Conservation (phyloP, 148 eudicot species). For the Rhododendron ovatum region DNA sequence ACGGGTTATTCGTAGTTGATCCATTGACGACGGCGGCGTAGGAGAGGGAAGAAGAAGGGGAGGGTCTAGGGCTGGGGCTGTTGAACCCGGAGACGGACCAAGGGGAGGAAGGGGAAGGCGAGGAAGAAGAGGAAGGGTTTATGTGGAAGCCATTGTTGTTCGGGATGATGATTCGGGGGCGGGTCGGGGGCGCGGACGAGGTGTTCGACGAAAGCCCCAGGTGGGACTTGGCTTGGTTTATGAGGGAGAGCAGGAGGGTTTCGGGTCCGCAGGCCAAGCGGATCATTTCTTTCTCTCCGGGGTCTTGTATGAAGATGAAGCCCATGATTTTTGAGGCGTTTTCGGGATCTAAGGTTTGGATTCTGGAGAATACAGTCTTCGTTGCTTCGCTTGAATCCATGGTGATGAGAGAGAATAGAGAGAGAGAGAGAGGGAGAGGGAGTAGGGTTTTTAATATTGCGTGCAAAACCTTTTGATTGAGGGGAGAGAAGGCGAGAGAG, state of each 20-base stretch:
- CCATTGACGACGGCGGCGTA: conserved; percentile 62
- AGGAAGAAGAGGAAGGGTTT: conserved; percentile 26
- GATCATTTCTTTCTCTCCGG: conserved; percentile 68
- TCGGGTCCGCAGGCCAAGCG: conserved; percentile 67
- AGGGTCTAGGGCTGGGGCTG: conserved; percentile 42
- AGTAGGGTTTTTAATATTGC: conserved; percentile 15
- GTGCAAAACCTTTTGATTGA: background rate
- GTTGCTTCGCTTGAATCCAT: conserved; percentile 79
- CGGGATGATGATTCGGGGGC: conserved; percentile 35
- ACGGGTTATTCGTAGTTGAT: background rate
- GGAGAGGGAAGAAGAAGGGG: conserved; percentile 28
- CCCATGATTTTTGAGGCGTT: conserved; percentile 72
- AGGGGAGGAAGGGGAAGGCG: conserved; percentile 47
- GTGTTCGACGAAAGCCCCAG: conserved; percentile 44
- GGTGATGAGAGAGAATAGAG: background rate
- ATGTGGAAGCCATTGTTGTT: conserved; percentile 35
- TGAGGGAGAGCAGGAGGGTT: conserved; percentile 28
- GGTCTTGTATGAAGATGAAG: conserved; percentile 51
- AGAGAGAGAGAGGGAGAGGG: background rate
- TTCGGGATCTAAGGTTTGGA: conserved; percentile 67
- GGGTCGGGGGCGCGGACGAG: conserved; percentile 34
- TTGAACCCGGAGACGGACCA: conserved; percentile 42
- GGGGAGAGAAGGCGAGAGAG: background rate
- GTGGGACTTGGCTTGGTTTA: conserved; percentile 43
- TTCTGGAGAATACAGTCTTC: conserved; percentile 42